Conservation (phyloP, 2,329 filamentous ascomycete species). For the Aspergillus aculeatinus region DNA sequence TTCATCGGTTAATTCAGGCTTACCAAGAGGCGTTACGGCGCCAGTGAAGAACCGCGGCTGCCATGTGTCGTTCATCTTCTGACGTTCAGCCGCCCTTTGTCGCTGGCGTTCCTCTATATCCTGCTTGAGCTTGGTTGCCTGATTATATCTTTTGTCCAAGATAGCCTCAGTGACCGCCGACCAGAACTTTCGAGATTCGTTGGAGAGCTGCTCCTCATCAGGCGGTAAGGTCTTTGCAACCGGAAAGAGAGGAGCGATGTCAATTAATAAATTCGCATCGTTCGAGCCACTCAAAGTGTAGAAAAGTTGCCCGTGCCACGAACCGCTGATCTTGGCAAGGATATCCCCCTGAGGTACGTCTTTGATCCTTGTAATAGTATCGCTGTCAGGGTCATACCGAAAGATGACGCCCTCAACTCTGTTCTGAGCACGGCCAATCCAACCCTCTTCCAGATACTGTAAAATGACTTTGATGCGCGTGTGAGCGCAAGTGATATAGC, state of each 20-base stretch:
- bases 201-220: constrained; percentile 72
- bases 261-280: constrained; percentile 72
- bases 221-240: constrained; percentile 78
- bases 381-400: constrained; percentile 82
- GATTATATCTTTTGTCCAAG: constrained; percentile 73
- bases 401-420: constrained; percentile 89
- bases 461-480: constrained; percentile 89
- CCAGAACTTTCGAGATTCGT: constrained; percentile 91
- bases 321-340: constrained; percentile 76
- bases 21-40: constrained; percentile 58
- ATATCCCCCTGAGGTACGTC: constrained; percentile 85
- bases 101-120: constrained; percentile 90
- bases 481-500: constrained; percentile 84
- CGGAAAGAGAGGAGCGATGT: constrained; percentile 79
- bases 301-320: constrained; percentile 74
- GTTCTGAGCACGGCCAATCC: constrained; percentile 88
- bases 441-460: constrained; percentile 91
- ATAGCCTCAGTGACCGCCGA: constrained; percentile 84
- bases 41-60: constrained; percentile 82
- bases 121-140: constrained; percentile 82
- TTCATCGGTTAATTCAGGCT: constrained; percentile 62
- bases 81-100: constrained; percentile 76
- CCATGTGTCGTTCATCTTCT: constrained; percentile 68
- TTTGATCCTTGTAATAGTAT: constrained; percentile 74
- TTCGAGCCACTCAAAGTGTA: constrained; percentile 53